Conservation (phyloP, 352 stramenopile genomes). For the Phytophthora litchii region DNA sequence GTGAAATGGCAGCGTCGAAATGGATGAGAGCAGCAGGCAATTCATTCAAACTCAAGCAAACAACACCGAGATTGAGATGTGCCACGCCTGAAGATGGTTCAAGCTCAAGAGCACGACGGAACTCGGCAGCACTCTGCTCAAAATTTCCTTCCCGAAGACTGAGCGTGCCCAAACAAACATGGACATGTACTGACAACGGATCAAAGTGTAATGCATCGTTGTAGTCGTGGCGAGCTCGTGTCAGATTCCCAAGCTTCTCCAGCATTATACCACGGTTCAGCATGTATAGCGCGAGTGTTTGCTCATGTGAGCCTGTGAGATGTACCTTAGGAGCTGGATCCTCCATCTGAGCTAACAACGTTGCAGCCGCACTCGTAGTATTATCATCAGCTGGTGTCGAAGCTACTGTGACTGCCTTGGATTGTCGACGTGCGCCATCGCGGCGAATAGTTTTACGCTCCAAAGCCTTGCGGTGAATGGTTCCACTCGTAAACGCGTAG, state of each 20-base stretch:
- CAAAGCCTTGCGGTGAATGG: slow-evolving; percentile 60
- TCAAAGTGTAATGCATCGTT: slow-evolving; percentile 73
- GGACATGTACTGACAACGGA: slow-evolving; percentile 52
- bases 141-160: slow-evolving; percentile 48
- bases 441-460: slow-evolving; percentile 55
- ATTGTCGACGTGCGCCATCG: slow-evolving; percentile 20
- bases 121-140: slow-evolving; percentile 36
- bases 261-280: slow-evolving; percentile 73
- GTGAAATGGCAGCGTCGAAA: slow-evolving; percentile 56
- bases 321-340: slow-evolving; percentile 15
- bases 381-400: slow-evolving; percentile 3
- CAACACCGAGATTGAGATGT: slow-evolving; percentile 65
- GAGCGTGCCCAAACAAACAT: slow-evolving; percentile 72
- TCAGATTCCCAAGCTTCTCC: slow-evolving; percentile 54
- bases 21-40: slow-evolving; percentile 40
- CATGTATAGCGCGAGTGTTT: slow-evolving; percentile 73
- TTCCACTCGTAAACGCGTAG: slow-evolving; percentile 58
- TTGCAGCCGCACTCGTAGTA: slow-evolving; percentile 13
- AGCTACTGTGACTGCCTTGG: neutral
- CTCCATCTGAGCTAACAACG: slow-evolving; percentile 23
- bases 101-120: slow-evolving; percentile 52
- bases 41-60: slow-evolving; percentile 45
- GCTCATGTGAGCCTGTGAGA: slow-evolving; percentile 63
- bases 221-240: slow-evolving; percentile 61
- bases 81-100: slow-evolving; percentile 60